phyloP scores from a whole-genome alignment of 2,329 filamentous ascomycete species.

The Alternaria conjuncta region DNA sequence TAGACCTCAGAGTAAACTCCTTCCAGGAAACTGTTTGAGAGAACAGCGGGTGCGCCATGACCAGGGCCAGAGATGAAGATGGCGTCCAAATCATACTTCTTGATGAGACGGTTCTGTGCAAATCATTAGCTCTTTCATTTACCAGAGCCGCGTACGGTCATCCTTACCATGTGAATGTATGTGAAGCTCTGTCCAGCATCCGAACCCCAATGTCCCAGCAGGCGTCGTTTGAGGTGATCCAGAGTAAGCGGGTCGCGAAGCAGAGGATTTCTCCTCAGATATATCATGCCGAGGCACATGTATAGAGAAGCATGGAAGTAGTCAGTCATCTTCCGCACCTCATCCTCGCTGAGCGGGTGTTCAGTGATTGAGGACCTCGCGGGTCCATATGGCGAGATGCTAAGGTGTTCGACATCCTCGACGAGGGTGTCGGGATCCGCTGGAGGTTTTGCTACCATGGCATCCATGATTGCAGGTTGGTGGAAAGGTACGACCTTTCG shows the following conservation, averaged over 20 bases:
- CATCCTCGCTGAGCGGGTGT: constrained; percentile 68
- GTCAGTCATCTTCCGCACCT: constrained; percentile 71
- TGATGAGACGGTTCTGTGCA: constrained; percentile 71
- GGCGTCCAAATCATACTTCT: constrained; percentile 76
- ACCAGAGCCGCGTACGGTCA: not conserved
- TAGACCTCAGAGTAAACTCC: constrained; percentile 80
- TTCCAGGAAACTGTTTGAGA: constrained; percentile 79
- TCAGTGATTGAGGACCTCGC: constrained; percentile 68
- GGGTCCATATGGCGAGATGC: constrained; percentile 66
- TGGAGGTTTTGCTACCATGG: constrained; percentile 30
- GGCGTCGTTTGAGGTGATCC: constrained; percentile 74
- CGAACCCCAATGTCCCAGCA: constrained; percentile 80
- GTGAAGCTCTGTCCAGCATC: constrained; percentile 83
- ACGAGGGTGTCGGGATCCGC: constrained; percentile 31
- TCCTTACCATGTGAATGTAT: constrained; percentile 72
- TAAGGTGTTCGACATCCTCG: constrained; percentile 39
- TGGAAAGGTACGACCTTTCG: constrained; percentile 5
- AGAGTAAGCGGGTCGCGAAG: constrained; percentile 71
- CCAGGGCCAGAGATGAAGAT: constrained; percentile 79
- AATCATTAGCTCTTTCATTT: not conserved
- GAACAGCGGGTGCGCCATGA: constrained; percentile 76
- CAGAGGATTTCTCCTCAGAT: constrained; percentile 75
- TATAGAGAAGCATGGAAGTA: constrained; percentile 79
- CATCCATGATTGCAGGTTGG: constrained; percentile 26
- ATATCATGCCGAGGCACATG: constrained; percentile 80